Evolutionary conservation across 495 filamentous ascomycete species (phyloP), one percentile per base, ranked within the genome.

Genomic region (Xylaria palmicola): DNA sequence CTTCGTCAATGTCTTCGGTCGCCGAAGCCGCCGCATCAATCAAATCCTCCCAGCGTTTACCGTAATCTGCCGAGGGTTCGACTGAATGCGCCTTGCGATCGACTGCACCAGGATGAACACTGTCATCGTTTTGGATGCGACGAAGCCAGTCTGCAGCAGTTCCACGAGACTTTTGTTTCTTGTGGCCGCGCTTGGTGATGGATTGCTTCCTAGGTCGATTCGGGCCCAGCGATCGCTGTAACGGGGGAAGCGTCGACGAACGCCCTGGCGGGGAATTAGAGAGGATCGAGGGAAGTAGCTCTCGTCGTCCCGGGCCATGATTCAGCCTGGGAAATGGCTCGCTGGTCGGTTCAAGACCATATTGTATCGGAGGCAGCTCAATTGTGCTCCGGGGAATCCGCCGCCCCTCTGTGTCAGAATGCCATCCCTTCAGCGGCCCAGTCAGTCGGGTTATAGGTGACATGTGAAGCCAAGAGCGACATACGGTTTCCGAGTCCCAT

Each of bases 1-100:
- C 90, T 65, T 87, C 85, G 66, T 93, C 90, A 65, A 94, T 91
- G 74, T 94, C 92, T 80, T 96, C 92, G 6, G 91, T 96, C 9
- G 91, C 91, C 36, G 90, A 95, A 15, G 92, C 88, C 22, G 90
- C 90, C 9, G 92, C 92, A 74, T 96, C 92, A 58, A 97, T 92
- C 62, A 97, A 75, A 73, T 97, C 92, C 74, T 96, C 91, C 92
- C 92, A 97, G 68, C 92, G 82, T 78, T 92, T 93, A 40, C 91
- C 90, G 72, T 87, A 90, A 44, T 88, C 84, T 62, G 83, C 85
- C 30, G 86, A 81, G 15, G 92, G 91, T 72, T 96, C 92, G 24
- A 90, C 90, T 3, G 91, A 95, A 61, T 87, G 83, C 22, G 90
- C 90, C 72, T 95, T 96, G 50, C 91, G 82, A 59, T 90, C 88